Evolutionary conservation across 2,329 filamentous ascomycete genomes (phyloP).

Genomic region (Clarireedia homoeocarpa): DNA sequence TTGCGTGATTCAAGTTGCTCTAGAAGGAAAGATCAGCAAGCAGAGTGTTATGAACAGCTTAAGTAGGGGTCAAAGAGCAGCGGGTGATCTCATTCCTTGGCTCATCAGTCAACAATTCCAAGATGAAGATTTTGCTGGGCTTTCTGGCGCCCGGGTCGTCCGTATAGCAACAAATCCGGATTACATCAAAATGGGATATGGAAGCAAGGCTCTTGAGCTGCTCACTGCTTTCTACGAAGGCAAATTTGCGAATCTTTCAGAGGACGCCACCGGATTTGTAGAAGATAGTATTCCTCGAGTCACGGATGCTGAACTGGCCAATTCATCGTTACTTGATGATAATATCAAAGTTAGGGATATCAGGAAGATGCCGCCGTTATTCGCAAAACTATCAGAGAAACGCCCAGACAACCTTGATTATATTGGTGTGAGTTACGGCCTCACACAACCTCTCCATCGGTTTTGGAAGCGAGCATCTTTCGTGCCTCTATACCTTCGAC

Average conservation of each 20-base stretch:
- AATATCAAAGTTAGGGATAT: constrained; percentile 88
- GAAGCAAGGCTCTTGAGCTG: constrained; percentile 78
- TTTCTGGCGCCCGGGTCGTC: constrained; percentile 87
- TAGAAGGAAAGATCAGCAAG: constrained; percentile 91
- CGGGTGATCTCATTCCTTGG: constrained; percentile 95
- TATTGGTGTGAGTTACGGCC: constrained; percentile 87
- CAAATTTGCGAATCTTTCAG: constrained; percentile 77
- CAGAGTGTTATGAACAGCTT: constrained; percentile 87
- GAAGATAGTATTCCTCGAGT: constrained; percentile 64
- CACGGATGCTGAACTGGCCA: constrained; percentile 73
- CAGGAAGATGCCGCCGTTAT: constrained; percentile 84
- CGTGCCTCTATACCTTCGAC: constrained; percentile 83
- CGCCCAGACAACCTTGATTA: constrained; percentile 80
- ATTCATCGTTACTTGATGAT: constrained; percentile 70
- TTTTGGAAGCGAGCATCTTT: constrained; percentile 94
- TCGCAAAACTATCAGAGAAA: constrained; percentile 78
- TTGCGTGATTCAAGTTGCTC: constrained; percentile 86
- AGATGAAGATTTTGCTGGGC: constrained; percentile 87
- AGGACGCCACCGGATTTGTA: constrained; percentile 48
- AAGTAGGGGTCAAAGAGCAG: constrained; percentile 78
- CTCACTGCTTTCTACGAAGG: constrained; percentile 91
- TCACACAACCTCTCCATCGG: constrained; percentile 80
- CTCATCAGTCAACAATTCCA: constrained; percentile 97
- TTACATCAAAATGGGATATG: constrained; percentile 88
- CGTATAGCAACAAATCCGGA: constrained; percentile 96